Evolutionary conservation across 164 flowering plant genomes (phyloP).

Genomic region (Tetracentron sinense): DNA sequence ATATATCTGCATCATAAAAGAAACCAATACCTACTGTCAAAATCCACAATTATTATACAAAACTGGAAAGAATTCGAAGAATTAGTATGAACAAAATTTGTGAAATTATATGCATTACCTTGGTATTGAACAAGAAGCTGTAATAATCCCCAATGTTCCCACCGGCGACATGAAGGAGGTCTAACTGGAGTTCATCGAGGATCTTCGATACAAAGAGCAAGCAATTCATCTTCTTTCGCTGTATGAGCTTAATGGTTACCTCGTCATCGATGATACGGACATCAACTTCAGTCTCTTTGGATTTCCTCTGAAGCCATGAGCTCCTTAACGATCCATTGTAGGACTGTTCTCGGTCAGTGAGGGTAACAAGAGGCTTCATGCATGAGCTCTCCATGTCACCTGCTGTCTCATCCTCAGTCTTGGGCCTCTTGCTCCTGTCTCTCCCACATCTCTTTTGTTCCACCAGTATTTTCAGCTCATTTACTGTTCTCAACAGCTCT

Average conservation of each 20-base stretch:
- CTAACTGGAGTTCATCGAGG: constrained; percentile 83
- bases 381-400: constrained; percentile 36
- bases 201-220: constrained; percentile 71
- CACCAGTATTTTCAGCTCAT: constrained; percentile 66
- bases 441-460: constrained; percentile 68
- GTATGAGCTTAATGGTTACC: constrained; percentile 84
- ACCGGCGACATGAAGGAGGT: constrained; percentile 90
- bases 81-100: neutral
- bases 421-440: constrained; percentile 57
- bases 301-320: constrained; percentile 89
- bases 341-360: constrained; percentile 39
- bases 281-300: constrained; percentile 87
- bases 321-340: constrained; percentile 57
- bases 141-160: constrained; percentile 80
- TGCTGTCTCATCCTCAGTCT: constrained; percentile 37
- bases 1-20: constrained; percentile 49
- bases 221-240: constrained; percentile 71
- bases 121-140: constrained; percentile 84
- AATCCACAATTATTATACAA: neutral
- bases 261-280: constrained; percentile 88
- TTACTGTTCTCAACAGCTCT: constrained; percentile 69
- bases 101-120: constrained; percentile 35
- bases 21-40: neutral
- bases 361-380: constrained; percentile 23
- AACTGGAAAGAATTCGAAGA: neutral